A percentile compares a stretch with the other conserved stretches of the same genome.
Conservation (phyloP, 2,329 filamentous ascomycete species). For the Didymella pinodella region DNA sequence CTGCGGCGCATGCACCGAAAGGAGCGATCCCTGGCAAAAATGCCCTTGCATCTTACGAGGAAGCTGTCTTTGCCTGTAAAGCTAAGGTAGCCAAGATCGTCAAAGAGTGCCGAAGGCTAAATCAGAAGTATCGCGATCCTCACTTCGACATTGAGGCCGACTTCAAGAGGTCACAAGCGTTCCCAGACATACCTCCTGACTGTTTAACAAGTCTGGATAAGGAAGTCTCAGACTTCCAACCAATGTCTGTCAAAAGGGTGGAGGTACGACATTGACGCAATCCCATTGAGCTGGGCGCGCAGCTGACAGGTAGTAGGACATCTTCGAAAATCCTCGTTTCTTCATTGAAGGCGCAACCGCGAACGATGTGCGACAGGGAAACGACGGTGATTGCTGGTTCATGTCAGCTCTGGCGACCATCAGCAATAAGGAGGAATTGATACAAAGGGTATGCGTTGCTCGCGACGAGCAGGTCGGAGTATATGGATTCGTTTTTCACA, state of each 20-base stretch:
- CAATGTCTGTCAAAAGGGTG: slow-evolving; percentile 78
- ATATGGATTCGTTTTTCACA: slow-evolving; percentile 85
- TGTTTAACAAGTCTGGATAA: slow-evolving; percentile 60
- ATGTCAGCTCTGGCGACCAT: slow-evolving; percentile 81
- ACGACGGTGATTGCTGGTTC: slow-evolving; percentile 85
- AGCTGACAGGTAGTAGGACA: slow-evolving; percentile 63
- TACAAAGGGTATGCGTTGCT: slow-evolving; percentile 77
- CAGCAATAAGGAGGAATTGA: slow-evolving; percentile 74
- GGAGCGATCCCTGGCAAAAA: slow-evolving; percentile 66
- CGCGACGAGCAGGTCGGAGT: slow-evolving; percentile 77
- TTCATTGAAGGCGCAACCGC: slow-evolving; percentile 79
- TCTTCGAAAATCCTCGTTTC: slow-evolving; percentile 79
- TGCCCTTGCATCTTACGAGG: slow-evolving; percentile 73
- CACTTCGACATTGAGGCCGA: slow-evolving; percentile 86
- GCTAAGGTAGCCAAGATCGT: slow-evolving; percentile 67
- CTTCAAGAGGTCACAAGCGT: slow-evolving; percentile 61
- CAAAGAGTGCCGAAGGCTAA: slow-evolving; percentile 73
- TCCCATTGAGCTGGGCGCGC: slow-evolving; percentile 1
- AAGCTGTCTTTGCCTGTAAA: slow-evolving; percentile 73
- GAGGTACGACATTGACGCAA: slow-evolving; percentile 47
- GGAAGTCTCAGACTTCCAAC: slow-evolving; percentile 55
- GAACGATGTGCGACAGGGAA: slow-evolving; percentile 80
- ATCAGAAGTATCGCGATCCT: slow-evolving; percentile 86
- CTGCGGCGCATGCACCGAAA: slow-evolving; percentile 64
- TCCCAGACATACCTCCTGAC: slow-evolving; percentile 51